Evolutionary conservation across 1,139 yeast species (phyloP).

Genomic region (Saccharomyces hybrid): DNA sequence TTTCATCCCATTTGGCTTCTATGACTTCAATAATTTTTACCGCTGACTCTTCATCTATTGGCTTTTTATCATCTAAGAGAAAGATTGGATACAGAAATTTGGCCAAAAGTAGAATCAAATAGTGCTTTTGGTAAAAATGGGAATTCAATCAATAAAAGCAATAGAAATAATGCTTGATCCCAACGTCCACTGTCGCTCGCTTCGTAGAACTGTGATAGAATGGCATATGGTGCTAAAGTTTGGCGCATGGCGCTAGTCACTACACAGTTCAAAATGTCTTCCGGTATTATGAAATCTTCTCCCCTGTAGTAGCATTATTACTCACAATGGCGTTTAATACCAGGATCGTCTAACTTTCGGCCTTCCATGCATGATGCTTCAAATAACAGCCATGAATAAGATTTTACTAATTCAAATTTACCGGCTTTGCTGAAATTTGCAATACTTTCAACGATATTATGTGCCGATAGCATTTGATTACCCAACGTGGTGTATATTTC

Average conservation of each 20-base stretch:
- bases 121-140: slow-evolving; percentile 56
- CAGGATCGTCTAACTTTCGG: slow-evolving; percentile 46
- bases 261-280: slow-evolving; percentile 21
- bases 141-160: slow-evolving; percentile 54
- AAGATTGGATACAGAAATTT: slow-evolving; percentile 27
- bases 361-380: slow-evolving; percentile 54
- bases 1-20: slow-evolving; percentile 20
- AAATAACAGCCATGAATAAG: slow-evolving; percentile 45
- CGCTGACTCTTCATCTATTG: slow-evolving; percentile 18
- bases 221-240: slow-evolving; percentile 67
- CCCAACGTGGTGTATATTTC: slow-evolving; percentile 38
- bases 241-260: slow-evolving; percentile 55
- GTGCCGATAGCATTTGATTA: slow-evolving; percentile 29
- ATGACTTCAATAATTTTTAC: slow-evolving; percentile 21
- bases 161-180: slow-evolving; percentile 32
- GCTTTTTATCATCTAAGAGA: slow-evolving; percentile 14
- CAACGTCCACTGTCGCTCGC: slow-evolving; percentile 26
- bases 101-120: slow-evolving; percentile 30
- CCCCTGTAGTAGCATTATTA: slow-evolving; percentile 24
- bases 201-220: slow-evolving; percentile 45
- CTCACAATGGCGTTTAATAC: slow-evolving; percentile 48
- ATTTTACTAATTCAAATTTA: slow-evolving; percentile 40
- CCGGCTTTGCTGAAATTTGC: slow-evolving; percentile 61
- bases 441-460: slow-evolving; percentile 51
- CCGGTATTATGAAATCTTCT: slow-evolving; percentile 17